A percentile compares a stretch with the other conserved stretches of the same genome.
These are phyloP conservation scores for Discostella pseudostelligera DNA, from an alignment of 108 stramenopile genomes.

Conservation along the genomic window DNA sequence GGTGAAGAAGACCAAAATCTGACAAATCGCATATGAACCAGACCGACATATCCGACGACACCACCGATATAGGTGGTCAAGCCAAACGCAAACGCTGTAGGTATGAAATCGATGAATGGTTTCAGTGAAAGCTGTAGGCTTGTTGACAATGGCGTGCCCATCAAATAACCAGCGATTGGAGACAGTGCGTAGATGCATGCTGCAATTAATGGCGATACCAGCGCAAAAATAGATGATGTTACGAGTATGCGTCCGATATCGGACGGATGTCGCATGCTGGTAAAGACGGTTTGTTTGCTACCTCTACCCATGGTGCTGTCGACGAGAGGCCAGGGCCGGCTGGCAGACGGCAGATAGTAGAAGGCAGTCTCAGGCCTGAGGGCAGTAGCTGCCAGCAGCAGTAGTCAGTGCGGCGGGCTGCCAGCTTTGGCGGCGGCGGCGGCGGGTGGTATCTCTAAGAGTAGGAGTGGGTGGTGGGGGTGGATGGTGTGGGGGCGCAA, in stretches of 20 bases:
- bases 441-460: no score
- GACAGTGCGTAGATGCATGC: no score
- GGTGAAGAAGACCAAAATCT: no score
- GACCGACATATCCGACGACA: conserved; percentile 21
- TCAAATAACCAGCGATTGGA: not conserved
- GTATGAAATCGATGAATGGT: not conserved
- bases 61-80: conserved; percentile 12
- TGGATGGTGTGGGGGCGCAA: no score
- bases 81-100: conserved; percentile 5
- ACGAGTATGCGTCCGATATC: not conserved
- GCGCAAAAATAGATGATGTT: not conserved
- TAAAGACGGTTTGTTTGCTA: not conserved
- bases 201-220: conserved; percentile 1
- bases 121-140: not conserved
- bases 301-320: no score
- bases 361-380: not conserved
- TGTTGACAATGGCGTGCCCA: not conserved
- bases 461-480: no score
- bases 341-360: not conserved
- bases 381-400: no score
- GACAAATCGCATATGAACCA: conserved; percentile 10
- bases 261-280: not conserved
- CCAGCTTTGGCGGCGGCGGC: no score
- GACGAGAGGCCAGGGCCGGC: not conserved
- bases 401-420: no score